Evolutionary conservation across 306 rosid species (phyloP).

Genomic region (Dryas octopetala): DNA sequence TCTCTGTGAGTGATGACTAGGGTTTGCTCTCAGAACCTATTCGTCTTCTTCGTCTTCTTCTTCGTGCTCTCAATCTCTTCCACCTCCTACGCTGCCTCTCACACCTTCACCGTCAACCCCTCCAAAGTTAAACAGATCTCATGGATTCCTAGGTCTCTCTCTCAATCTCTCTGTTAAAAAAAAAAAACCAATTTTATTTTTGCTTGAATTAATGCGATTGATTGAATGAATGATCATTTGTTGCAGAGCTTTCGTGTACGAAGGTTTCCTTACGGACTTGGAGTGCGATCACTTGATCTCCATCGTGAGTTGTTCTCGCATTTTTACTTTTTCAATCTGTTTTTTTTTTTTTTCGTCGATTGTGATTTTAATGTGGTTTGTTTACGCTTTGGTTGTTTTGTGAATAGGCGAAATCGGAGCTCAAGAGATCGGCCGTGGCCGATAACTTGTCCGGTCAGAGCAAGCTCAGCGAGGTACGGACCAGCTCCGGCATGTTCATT

Average conservation of each 20-base stretch:
- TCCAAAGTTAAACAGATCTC: conserved; percentile 91
- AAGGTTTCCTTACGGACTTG: conserved; percentile 83
- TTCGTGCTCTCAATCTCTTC: conserved; percentile 37
- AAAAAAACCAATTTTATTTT: neutral
- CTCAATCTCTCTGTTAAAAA: neutral
- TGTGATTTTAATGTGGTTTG: neutral
- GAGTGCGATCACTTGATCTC: conserved; percentile 95
- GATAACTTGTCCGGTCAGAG: conserved; percentile 73
- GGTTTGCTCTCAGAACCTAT: conserved; percentile 23
- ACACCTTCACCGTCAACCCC: conserved; percentile 80
- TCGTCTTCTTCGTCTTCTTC: conserved; percentile 28
- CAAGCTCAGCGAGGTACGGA: conserved; percentile 78
- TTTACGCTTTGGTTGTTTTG: conserved; percentile 2
- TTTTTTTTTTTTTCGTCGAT: neutral
- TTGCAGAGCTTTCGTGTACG: conserved; percentile 85
- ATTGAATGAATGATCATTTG: conserved; percentile 12
- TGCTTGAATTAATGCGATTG: neutral
- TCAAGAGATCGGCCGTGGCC: conserved; percentile 94
- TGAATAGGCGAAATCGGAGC: conserved; percentile 82
- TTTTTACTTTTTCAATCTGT: neutral
- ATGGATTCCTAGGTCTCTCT: conserved; percentile 77
- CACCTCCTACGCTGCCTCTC: conserved; percentile 67
- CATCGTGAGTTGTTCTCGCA: conserved; percentile 50
- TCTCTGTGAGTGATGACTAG: conserved; percentile 35
- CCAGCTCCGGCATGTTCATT: conserved; percentile 97